Evolutionary conservation across 768 basidiomycete species (phyloP).

Genomic region (Podaxis sp.): DNA sequence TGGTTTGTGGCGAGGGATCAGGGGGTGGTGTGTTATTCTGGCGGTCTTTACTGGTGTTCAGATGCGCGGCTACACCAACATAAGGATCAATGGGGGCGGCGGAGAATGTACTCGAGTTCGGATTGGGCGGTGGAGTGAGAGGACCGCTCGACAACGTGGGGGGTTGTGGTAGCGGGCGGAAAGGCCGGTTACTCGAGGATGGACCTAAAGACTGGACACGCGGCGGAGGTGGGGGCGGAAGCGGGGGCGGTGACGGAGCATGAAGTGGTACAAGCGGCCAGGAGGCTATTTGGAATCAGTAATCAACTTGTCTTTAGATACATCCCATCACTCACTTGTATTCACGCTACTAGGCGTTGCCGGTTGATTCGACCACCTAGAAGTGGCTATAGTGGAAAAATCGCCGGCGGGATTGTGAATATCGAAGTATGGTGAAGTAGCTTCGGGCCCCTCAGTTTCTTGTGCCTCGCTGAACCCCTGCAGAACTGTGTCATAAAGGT

Average conservation of each 20-base stretch:
- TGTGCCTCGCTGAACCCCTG: constrained; percentile 39
- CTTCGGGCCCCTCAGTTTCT: constrained; percentile 24
- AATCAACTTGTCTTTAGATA: background rate
- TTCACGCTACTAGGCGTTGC: constrained; percentile 10
- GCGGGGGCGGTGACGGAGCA: background rate
- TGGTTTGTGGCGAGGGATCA: background rate
- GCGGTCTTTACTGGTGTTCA: background rate
- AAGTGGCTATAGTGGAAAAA: background rate
- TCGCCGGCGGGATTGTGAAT: background rate
- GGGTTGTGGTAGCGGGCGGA: constrained; percentile 8
- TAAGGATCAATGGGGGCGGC: background rate
- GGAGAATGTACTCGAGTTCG: constrained; percentile 10
- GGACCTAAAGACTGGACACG: background rate
- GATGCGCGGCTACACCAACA: background rate
- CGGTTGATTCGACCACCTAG: constrained; percentile 3
- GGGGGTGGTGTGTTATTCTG: background rate
- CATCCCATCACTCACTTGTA: constrained; percentile 1
- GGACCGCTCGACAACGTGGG: constrained; percentile 3
- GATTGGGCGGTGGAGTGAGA: background rate
- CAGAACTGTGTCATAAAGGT: constrained; percentile 58
- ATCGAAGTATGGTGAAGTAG: constrained; percentile 3
- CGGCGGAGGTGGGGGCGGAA: background rate
- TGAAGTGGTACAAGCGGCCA: background rate
- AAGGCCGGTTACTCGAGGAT: background rate
- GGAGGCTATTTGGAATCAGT: constrained; percentile 5